Base-by-base conservation (phyloP, 2,329 filamentous ascomycete species). In the Ophiostoma piceae region DNA sequence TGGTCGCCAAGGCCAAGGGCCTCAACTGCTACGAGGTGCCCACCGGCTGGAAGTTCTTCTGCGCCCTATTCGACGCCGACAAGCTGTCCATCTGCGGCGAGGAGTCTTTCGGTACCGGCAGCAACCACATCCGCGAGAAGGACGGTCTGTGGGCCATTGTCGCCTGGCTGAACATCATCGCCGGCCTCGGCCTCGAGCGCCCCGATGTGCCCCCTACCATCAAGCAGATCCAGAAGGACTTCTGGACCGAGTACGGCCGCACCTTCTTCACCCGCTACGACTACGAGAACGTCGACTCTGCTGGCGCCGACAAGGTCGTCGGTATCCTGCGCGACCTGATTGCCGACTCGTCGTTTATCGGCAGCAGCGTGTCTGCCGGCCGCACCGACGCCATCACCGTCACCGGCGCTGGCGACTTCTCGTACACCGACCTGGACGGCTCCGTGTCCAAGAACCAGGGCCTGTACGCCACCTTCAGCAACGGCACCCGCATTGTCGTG, bases 201-300 rank as follows among this genome's bases (percentile, higher is more conserved):
- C 88, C 91, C 26, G 88, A 84, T 71, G 89, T 91, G 75, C 92
- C 90, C 2, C 94, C 94, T 67, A 96, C 92, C 82, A 98, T 99
- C 81, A 91, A 91, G 77, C 90, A 94, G 80, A 97, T 99, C 79
- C 95, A 99, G 83, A 88, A 92, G 76, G 92, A 97, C 79, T 98
- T 99, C 87, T 99, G 95, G 95, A 87, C 87, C 77, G 92, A 88
- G 70, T 99, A 99, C 80, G 95, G 95, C 77, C 93, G 95, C 71
- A 97, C 94, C 41, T 99, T 98, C 85, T 99, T 99, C 87, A 99
- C 95, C 62, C 92, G 95, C 73, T 98, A 98, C 82, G 95, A 99
- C 82, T 99, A 97, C 82, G 95, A 99, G 82, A 88, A 96, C 75
- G 93, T 96, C 74, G 93, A 97, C 82, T 90, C 89, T 66, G 92